phyloP scores from a whole-genome alignment of 768 basidiomycete species.

The Lactifluus pinguis region DNA sequence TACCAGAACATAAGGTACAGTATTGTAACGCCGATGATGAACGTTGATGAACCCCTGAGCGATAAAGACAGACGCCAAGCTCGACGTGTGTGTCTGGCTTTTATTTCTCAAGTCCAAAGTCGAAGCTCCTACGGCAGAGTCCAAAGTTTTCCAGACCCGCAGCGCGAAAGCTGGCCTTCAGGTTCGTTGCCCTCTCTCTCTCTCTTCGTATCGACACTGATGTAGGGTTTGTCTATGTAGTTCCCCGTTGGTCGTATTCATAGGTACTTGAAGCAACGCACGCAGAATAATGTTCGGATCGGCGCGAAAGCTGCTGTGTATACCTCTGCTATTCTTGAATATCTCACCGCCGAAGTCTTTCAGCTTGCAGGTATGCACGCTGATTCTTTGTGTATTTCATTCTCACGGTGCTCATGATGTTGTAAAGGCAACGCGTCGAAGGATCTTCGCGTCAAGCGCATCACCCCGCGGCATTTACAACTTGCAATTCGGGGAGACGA shows the following conservation, averaged over 20 bases:
- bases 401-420: background rate
- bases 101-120: slow-evolving; percentile 17
- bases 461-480: slow-evolving; percentile 92
- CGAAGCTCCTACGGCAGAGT: background rate
- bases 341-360: slow-evolving; percentile 91
- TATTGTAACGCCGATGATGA: too few relatives aligned
- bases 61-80: too few relatives aligned
- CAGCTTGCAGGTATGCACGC: slow-evolving; percentile 76
- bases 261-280: slow-evolving; percentile 85
- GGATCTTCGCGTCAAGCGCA: slow-evolving; percentile 94
- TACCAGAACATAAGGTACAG: too few relatives aligned
- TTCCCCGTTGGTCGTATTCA: slow-evolving; percentile 98
- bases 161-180: slow-evolving; percentile 17
- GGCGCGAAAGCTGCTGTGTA: slow-evolving; percentile 98
- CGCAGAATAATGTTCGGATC: slow-evolving; percentile 89
- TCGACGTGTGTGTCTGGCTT: too few relatives aligned
- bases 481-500: slow-evolving; percentile 96
- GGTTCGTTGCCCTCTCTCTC: background rate
- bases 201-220: background rate
- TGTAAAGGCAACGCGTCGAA: slow-evolving; percentile 89
- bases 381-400: background rate
- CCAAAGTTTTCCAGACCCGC: slow-evolving; percentile 17
- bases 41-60: too few relatives aligned
- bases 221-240: slow-evolving; percentile 35
- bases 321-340: slow-evolving; percentile 92